Evolutionary conservation across 345 rosid genomes (phyloP).

Genomic region (Arabidopsis arenosa): DNA sequence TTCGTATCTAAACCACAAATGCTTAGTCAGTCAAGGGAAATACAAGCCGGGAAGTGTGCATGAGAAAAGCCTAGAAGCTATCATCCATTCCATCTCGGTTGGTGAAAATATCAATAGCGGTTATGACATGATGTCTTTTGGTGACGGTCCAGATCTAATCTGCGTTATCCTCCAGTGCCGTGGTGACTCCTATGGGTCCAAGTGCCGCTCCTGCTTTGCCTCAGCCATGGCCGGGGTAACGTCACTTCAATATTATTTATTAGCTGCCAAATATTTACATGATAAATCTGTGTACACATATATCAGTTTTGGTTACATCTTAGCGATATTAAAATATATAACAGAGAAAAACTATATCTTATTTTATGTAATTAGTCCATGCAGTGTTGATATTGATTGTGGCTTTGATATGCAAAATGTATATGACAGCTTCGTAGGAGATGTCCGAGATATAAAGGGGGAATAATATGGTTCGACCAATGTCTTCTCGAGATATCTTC

Average conservation of each 20-base stretch:
- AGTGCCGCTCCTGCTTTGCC: slow-evolving; percentile 53
- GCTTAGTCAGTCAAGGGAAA: slow-evolving; percentile 19
- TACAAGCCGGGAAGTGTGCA: slow-evolving; percentile 14
- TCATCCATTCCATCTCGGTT: background rate
- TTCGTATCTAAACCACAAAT: slow-evolving; percentile 17
- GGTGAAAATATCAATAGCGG: slow-evolving; percentile 28
- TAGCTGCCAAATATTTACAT: background rate
- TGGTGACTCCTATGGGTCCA: slow-evolving; percentile 50
- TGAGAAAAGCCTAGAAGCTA: background rate
- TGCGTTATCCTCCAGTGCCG: slow-evolving; percentile 55
- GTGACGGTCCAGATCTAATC: slow-evolving; percentile 38
- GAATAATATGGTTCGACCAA: slow-evolving; percentile 54
- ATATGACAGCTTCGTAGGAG: slow-evolving; percentile 25
- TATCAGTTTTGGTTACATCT: background rate
- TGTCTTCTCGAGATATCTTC: slow-evolving; percentile 57
- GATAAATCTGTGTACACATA: background rate
- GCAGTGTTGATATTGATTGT: background rate
- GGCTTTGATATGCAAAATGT: background rate
- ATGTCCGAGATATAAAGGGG: slow-evolving; percentile 51
- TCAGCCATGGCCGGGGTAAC: slow-evolving; percentile 44
- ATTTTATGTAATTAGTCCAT: background rate
- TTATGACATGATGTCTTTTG: slow-evolving; percentile 35
- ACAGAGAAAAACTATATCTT: background rate
- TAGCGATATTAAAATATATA: background rate
- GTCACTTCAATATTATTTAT: background rate